Evolutionary conservation across 2,329 filamentous ascomycete genomes (phyloP).

Genomic region (Coleophoma cylindrospora): DNA sequence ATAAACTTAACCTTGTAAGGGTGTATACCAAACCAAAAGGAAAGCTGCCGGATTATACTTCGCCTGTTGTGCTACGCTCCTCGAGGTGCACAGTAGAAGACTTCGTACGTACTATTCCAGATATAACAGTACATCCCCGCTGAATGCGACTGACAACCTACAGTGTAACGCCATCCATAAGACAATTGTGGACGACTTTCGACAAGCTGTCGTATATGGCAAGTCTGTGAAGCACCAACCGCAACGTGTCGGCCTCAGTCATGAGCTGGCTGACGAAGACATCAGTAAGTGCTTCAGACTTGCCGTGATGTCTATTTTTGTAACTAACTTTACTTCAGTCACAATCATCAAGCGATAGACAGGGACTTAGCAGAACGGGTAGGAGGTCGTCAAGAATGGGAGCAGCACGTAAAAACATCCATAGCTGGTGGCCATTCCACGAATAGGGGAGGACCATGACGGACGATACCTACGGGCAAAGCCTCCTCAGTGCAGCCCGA

Average conservation of each 20-base stretch:
- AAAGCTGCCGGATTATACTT: slow-evolving; percentile 83
- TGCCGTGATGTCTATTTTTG: neutral
- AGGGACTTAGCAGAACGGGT: neutral
- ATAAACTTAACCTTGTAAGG: slow-evolving; percentile 83
- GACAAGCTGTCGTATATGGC: slow-evolving; percentile 91
- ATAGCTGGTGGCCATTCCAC: no score
- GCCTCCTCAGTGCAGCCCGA: no score
- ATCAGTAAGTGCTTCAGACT: slow-evolving; percentile 47
- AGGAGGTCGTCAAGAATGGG: no score
- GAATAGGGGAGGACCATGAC: no score
- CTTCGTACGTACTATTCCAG: slow-evolving; percentile 64
- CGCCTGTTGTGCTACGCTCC: slow-evolving; percentile 83
- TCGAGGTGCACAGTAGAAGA: slow-evolving; percentile 88
- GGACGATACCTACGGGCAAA: no score
- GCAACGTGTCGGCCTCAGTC: slow-evolving; percentile 84
- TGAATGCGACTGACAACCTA: slow-evolving; percentile 9
- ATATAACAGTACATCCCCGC: slow-evolving; percentile 1
- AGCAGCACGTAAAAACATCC: no score
- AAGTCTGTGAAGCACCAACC: slow-evolving; percentile 98
- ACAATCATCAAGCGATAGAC: slow-evolving; percentile 64
- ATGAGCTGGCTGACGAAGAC: slow-evolving; percentile 94
- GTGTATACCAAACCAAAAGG: slow-evolving; percentile 99
- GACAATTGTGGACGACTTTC: slow-evolving; percentile 93
- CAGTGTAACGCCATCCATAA: slow-evolving; percentile 97
- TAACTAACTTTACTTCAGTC: slow-evolving; percentile 33